Evolutionary conservation across 2,329 filamentous ascomycete genomes (phyloP).

Genomic region (Paecilomyces fulvus): DNA sequence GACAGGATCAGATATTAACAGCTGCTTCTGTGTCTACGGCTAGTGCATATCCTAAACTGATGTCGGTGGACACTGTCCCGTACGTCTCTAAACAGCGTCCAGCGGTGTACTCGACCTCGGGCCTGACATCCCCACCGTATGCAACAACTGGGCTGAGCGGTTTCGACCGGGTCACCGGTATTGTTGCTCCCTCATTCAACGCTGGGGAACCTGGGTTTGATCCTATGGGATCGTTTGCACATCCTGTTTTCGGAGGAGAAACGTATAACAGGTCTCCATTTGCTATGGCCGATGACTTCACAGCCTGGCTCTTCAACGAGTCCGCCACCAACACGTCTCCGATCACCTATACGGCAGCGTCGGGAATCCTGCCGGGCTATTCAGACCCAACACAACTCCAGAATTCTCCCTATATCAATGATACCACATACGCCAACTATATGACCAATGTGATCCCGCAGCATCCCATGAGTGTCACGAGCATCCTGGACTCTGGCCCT

Average conservation of each 20-base stretch:
- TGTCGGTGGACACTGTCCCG: slow-evolving; percentile 6
- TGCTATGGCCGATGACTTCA: slow-evolving; percentile 78
- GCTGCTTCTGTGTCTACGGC: slow-evolving; percentile 13
- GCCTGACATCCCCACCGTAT: slow-evolving; percentile 15
- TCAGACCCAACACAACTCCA: slow-evolving; percentile 38
- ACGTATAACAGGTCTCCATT: slow-evolving; percentile 80
- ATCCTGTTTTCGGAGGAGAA: slow-evolving; percentile 81
- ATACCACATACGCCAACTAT: slow-evolving; percentile 40
- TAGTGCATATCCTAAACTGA: slow-evolving; percentile 11
- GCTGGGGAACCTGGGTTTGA: slow-evolving; percentile 23
- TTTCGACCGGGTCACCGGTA: slow-evolving; percentile 15
- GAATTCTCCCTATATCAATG: slow-evolving; percentile 43
- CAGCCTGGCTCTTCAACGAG: slow-evolving; percentile 74
- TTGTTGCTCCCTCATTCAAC: slow-evolving; percentile 15
- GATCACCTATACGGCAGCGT: slow-evolving; percentile 37
- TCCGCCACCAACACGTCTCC: slow-evolving; percentile 47
- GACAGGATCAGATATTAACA: slow-evolving; percentile 2
- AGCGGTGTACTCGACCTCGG: slow-evolving; percentile 12
- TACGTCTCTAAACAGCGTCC: slow-evolving; percentile 10
- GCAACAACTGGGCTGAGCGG: slow-evolving; percentile 16
- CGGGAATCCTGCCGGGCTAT: slow-evolving; percentile 33
- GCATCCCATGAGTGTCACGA: slow-evolving; percentile 85
- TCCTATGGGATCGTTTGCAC: slow-evolving; percentile 39
- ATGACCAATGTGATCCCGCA: slow-evolving; percentile 47
- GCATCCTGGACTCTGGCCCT: slow-evolving; percentile 68